These are phyloP conservation scores for Selenicereus undatus DNA, from an alignment of 148 eudicot genomes.

Conservation along the genomic window DNA sequence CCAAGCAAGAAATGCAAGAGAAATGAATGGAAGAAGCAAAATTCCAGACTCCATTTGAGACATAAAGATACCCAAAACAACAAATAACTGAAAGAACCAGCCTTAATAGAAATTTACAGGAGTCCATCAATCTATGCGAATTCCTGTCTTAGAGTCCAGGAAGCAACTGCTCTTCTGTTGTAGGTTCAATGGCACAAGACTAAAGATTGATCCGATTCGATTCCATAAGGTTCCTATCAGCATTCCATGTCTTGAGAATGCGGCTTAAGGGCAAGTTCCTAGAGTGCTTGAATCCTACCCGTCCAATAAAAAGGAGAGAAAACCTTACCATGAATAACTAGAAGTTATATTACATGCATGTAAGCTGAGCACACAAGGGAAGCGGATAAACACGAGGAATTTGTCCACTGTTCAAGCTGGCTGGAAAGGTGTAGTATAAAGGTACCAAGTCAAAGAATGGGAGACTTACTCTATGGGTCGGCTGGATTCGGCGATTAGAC, in stretches of 20 bases:
- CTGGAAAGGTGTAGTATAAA: background rate
- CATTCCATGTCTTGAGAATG: background rate
- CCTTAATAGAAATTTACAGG: no score
- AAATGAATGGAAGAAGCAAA: no score
- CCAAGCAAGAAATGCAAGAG: no score
- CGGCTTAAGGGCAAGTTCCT: background rate
- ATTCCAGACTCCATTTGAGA: no score
- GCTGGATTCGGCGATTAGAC: constrained; percentile 91
- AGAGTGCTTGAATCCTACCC: background rate
- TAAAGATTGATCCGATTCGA: no score
- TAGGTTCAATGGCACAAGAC: no score
- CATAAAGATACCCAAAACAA: no score
- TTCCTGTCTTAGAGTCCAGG: no score
- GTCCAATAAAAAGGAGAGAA: background rate
- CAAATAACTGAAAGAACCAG: no score
- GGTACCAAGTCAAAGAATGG: background rate
- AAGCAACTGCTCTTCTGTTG: no score
- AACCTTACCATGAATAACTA: background rate
- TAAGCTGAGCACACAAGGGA: background rate
- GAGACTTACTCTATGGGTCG: constrained; percentile 79
- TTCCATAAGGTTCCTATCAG: no score
- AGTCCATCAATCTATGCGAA: no score
- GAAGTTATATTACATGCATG: background rate
- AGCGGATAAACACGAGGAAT: background rate
- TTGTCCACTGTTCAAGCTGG: background rate